Evolutionary conservation across 129 eudicot species (phyloP), one percentile per base, ranked within the genome.

Genomic region (Flaveria sonorensis): DNA sequence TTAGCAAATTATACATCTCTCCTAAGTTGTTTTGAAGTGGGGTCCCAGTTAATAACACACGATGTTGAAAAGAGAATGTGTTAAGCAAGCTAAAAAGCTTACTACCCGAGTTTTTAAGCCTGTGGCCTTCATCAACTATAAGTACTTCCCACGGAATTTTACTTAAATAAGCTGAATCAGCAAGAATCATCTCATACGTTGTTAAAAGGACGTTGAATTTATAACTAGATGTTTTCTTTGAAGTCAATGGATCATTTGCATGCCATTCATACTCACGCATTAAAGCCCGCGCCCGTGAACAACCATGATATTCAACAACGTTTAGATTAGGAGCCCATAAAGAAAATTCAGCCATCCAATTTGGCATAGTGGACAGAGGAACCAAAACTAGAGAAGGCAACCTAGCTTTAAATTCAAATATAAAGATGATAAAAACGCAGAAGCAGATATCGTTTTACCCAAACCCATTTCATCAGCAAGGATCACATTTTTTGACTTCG

Each of bases 391-490:
- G 72, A 84, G 89, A 89, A 51, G 99, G 99, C 67, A 86, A 84
- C 64, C 80, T 77, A 28, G 85, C 94, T 70, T 86, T 86, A 63
- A 95, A 95, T 85, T 95, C 99, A 59, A 83, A 72, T 89, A 88
- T 28, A 95, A 73, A 1, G 99, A 95, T 1, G 96, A 89, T 19
- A 95, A 6, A 71, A 95, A 95, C 52, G 97, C 96, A 77, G 77
- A 79, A n/a, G 97, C 99, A 1, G 99, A 91, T 24, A 95, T 87
- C 16, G 99, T 95, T 74, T 95, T 95, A 13, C 99, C 99, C 16
- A 95, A 92, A 15, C 99, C 99, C 99, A 95, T 95, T 74, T 95
- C 99, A 40, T 95, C 99, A 32, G 99, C 99, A 57, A 95, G 91
- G 46, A 95, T 95, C 72, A 95, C 97, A 51, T 91, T 95, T 71